A percentile compares a stretch with the other conserved stretches of the same genome.
Evolutionary conservation across 495 filamentous ascomycete genomes (phyloP).

Genomic region (Penicillium desertorum): DNA sequence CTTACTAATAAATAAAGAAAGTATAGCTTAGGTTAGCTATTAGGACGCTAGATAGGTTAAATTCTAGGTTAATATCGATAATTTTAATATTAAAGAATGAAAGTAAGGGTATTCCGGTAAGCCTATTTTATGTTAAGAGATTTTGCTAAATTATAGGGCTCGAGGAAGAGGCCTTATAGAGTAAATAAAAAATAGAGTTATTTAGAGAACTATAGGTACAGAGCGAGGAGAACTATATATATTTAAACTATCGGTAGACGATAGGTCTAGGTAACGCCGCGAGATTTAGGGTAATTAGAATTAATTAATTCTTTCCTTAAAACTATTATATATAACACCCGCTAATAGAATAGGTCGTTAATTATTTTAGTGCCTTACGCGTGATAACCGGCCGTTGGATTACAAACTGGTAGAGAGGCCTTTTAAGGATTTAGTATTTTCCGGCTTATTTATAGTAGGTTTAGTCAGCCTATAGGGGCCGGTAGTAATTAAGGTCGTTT

Average conservation of each 20-base stretch:
- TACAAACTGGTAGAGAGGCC: constrained; percentile 1
- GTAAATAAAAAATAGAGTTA: constrained; percentile 1
- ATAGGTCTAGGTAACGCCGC: background rate
- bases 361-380: background rate
- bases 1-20: no score
- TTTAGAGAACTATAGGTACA: background rate
- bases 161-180: constrained; percentile 1
- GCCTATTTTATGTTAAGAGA: background rate
- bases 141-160: constrained; percentile 1
- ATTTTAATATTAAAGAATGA: background rate
- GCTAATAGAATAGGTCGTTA: background rate
- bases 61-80: no score
- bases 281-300: background rate
- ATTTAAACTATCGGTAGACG: background rate
- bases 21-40: no score
- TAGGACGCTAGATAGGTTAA: no score
- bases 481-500: background rate
- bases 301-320: background rate
- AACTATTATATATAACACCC: background rate
- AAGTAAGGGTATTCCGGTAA: background rate
- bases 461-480: constrained; percentile 4
- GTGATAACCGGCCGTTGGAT: constrained; percentile 1
- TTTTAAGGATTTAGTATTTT: constrained; percentile 5
- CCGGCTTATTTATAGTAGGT: constrained; percentile 1
- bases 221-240: constrained; percentile 1